Percentiles rank a stretch among this genome's conserved stretches.
These are phyloP conservation scores for Globisporangium spiculum DNA, from an alignment of 352 stramenopile genomes.

Conservation along the genomic window DNA sequence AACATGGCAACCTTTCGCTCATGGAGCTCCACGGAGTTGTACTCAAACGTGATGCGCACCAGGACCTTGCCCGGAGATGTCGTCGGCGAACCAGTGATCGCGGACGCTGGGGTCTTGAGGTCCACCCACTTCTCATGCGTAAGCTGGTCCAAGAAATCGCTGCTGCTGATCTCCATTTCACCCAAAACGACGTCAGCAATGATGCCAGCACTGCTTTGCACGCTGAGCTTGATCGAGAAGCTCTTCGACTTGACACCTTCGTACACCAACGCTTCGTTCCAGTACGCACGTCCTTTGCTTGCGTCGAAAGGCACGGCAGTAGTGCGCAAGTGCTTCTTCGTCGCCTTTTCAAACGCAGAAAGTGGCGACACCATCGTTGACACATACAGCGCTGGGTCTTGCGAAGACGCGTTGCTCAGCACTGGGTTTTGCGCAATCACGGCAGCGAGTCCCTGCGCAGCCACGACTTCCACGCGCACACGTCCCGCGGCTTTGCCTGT, in stretches of 20 bases:
- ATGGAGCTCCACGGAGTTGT: constrained; percentile 40
- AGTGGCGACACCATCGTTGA: constrained; percentile 57
- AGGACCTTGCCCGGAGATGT: constrained; percentile 43
- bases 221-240: constrained; percentile 61
- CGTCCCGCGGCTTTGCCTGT: constrained; percentile 57
- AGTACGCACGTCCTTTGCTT: constrained; percentile 28
- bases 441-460: constrained; percentile 31
- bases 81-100: constrained; percentile 11
- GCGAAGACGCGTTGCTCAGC: constrained; percentile 18
- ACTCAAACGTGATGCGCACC: constrained; percentile 59
- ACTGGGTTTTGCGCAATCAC: constrained; percentile 36
- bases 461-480: constrained; percentile 50
- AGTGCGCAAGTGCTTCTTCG: constrained; percentile 68
- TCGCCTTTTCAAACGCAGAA: constrained; percentile 63
- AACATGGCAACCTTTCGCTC: constrained; percentile 40
- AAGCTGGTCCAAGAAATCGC: constrained; percentile 54
- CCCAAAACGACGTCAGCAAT: constrained; percentile 71
- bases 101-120: constrained; percentile 38
- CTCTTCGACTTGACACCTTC: constrained; percentile 65
- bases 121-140: constrained; percentile 54
- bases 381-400: constrained; percentile 43
- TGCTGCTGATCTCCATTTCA: constrained; percentile 55
- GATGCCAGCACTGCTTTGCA: constrained; percentile 53
- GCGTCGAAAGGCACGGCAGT: constrained; percentile 18
- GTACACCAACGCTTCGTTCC: constrained; percentile 54